phyloP scores from a whole-genome alignment of 495 filamentous ascomycete genomes.

The Xanthoparmelia taractica region DNA sequence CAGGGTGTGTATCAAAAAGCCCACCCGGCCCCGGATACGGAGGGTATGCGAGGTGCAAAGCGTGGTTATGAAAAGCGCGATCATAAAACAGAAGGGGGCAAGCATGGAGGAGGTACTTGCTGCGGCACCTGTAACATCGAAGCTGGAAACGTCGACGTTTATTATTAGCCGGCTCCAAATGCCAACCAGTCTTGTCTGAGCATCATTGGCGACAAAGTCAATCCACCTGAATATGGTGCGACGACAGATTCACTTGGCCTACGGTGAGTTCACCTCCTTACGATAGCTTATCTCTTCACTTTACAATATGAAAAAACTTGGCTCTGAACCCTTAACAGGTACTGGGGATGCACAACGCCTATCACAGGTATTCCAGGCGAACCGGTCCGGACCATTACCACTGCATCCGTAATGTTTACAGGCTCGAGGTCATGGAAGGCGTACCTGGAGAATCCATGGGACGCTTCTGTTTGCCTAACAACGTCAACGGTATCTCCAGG shows the following conservation, averaged over 20 bases:
- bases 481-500: background rate
- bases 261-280: background rate
- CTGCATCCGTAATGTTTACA: background rate
- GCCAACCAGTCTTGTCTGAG: slow-evolving; percentile 9
- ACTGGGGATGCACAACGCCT: background rate
- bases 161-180: slow-evolving; percentile 8
- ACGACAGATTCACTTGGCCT: slow-evolving; percentile 2
- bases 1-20: background rate
- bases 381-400: background rate
- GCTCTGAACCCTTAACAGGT: background rate
- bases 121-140: slow-evolving; percentile 10
- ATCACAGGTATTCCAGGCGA: background rate
- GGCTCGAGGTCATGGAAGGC: background rate
- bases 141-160: slow-evolving; percentile 13
- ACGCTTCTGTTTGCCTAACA: background rate
- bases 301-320: background rate
- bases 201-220: slow-evolving; percentile 8
- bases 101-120: background rate
- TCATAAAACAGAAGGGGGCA: background rate
- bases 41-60: background rate
- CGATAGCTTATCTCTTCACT: background rate
- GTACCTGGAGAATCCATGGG: slow-evolving; percentile 4
- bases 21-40: background rate
- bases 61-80: background rate
- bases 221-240: background rate